A percentile compares a stretch with the other conserved stretches of the same genome.
These are phyloP conservation scores for Fraxinus latifolia DNA, from an alignment of 305 asterid species.

Conservation along the genomic window DNA sequence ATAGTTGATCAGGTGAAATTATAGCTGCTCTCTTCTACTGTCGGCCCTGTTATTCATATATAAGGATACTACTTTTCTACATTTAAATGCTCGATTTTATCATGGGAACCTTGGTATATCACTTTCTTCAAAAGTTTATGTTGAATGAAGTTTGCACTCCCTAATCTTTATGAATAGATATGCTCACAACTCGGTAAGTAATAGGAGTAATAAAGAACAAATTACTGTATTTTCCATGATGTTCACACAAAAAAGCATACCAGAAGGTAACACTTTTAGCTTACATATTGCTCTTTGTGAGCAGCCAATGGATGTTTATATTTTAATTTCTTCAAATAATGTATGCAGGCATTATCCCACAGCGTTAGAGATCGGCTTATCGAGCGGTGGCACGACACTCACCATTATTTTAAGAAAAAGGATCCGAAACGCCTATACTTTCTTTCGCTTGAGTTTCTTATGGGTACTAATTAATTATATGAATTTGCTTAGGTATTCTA, in stretches of 20 bases:
- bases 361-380: conserved; percentile 46
- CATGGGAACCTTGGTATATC: not conserved
- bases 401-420: conserved; percentile 35
- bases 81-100: not conserved
- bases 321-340: not conserved
- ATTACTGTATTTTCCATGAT: not conserved
- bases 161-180: not conserved
- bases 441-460: conserved; percentile 54
- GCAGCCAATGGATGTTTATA: not conserved
- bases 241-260: not conserved
- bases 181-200: not conserved
- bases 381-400: conserved; percentile 60
- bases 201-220: not conserved
- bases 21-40: not conserved
- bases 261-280: not conserved
- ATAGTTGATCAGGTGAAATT: not conserved
- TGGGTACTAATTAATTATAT: conserved; percentile 35
- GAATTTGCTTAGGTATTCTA: not conserved
- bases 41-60: not conserved
- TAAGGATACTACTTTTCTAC: not conserved
- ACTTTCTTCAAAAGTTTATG: not conserved
- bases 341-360: conserved; percentile 46
- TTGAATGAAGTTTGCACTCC: not conserved
- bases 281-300: not conserved
- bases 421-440: conserved; percentile 46